These are phyloP conservation scores for Agrocybe chaxingu DNA, from an alignment of 768 basidiomycete genomes.

Conservation along the genomic window DNA sequence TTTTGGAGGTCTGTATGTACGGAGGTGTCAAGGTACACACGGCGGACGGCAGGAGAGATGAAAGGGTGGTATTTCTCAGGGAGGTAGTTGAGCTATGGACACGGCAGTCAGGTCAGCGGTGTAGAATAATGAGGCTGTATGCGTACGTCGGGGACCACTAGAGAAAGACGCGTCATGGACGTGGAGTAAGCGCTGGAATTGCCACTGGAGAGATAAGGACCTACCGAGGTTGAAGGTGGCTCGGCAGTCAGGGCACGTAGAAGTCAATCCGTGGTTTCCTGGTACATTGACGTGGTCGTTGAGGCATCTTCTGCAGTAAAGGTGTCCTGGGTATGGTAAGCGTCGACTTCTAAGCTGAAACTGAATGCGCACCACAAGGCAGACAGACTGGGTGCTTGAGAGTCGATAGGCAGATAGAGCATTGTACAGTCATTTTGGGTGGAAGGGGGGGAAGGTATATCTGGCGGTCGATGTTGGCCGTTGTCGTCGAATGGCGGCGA, in stretches of 20 bases:
- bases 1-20: constrained; percentile 21
- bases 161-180: background rate
- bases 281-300: constrained; percentile 35
- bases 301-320: constrained; percentile 62
- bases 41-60: constrained; percentile 41
- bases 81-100: constrained; percentile 38
- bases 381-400: constrained; percentile 54
- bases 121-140: background rate
- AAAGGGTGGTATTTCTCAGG: constrained; percentile 49
- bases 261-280: constrained; percentile 28
- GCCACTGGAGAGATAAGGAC: constrained; percentile 11
- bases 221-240: constrained; percentile 50
- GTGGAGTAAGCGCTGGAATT: background rate
- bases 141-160: constrained; percentile 28
- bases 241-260: constrained; percentile 62
- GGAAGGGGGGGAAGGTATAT: background rate
- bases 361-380: constrained; percentile 53
- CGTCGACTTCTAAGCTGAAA: background rate
- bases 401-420: constrained; percentile 54
- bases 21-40: constrained; percentile 44
- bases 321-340: constrained; percentile 42
- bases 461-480: background rate
- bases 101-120: background rate
- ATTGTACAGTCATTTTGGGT: constrained; percentile 29
- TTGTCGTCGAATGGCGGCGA: background rate